phyloP scores from a whole-genome alignment of 768 basidiomycete species.

The Paxillus ammoniavirescens region DNA sequence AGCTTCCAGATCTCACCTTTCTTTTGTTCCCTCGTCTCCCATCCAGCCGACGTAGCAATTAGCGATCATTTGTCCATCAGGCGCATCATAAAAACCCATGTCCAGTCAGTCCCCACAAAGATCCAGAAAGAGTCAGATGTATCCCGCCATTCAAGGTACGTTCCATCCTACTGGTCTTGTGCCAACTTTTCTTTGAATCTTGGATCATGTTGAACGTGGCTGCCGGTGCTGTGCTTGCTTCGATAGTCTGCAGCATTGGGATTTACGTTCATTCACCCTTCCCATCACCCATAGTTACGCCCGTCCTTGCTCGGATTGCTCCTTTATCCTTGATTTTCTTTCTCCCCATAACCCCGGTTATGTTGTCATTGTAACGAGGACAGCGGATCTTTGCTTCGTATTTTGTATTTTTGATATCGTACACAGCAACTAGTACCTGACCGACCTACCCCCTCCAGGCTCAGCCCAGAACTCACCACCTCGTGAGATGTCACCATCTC shows the following conservation, averaged over 20 bases:
- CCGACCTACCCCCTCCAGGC: constrained; percentile 11
- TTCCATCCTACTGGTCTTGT: constrained; percentile 23
- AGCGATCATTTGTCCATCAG: constrained; percentile 11
- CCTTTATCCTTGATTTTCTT: neutral
- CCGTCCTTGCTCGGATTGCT: neutral
- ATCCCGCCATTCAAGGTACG: constrained; percentile 49
- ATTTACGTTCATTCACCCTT: constrained; percentile 32
- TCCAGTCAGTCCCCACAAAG: constrained; percentile 60
- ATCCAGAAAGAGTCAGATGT: constrained; percentile 50
- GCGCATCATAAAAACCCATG: constrained; percentile 40
- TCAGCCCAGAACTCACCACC: constrained; percentile 32
- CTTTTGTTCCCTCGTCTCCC: constrained; percentile 28
- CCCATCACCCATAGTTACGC: constrained; percentile 4
- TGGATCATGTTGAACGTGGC: constrained; percentile 17
- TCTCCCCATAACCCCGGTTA: neutral
- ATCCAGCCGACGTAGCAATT: constrained; percentile 20
- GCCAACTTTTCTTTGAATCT: constrained; percentile 12
- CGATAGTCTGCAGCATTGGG: constrained; percentile 27
- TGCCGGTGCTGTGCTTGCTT: constrained; percentile 6
- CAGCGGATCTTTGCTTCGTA: constrained; percentile 9
- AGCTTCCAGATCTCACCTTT: constrained; percentile 32
- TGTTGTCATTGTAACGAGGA: constrained; percentile 2
- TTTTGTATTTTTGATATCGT: neutral
- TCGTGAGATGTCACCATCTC: constrained; percentile 44
- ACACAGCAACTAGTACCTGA: constrained; percentile 5